Conservation (phyloP, 768 basidiomycete species). For the Lentinula detonsa region DNA sequence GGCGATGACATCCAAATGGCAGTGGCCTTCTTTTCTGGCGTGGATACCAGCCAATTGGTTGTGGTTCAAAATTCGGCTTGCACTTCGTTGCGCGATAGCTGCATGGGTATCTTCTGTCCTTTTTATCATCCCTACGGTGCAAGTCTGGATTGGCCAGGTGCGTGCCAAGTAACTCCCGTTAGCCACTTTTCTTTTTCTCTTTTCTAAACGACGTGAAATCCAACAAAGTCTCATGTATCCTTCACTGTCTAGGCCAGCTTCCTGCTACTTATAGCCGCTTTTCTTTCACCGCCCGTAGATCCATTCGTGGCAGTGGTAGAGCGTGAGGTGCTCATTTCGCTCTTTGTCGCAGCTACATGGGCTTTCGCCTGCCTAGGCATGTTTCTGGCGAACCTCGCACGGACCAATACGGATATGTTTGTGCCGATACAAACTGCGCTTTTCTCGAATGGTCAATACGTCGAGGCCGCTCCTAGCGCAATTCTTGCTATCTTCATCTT, state of each 20-base stretch:
- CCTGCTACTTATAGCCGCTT: constrained; percentile 35
- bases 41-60: constrained; percentile 58
- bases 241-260: not conserved
- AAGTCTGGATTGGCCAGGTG: constrained; percentile 54
- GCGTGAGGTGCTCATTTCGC: constrained; percentile 50
- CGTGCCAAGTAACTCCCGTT: constrained; percentile 4
- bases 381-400: constrained; percentile 51
- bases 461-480: constrained; percentile 54
- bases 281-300: constrained; percentile 62
- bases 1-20: not conserved
- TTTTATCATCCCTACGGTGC: constrained; percentile 47
- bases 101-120: constrained; percentile 58
- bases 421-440: constrained; percentile 34
- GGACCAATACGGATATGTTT: constrained; percentile 32
- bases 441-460: constrained; percentile 37
- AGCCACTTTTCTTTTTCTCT: constrained; percentile 62
- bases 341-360: constrained; percentile 47
- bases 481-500: constrained; percentile 62
- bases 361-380: constrained; percentile 67
- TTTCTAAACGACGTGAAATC: constrained; percentile 34
- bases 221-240: not conserved
- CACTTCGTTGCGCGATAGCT: constrained; percentile 52
- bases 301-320: constrained; percentile 66
- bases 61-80: constrained; percentile 51
- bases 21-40: not conserved